These are phyloP conservation scores for Sporopachydermia lactativora DNA, from an alignment of 805 yeast species.

Conservation along the genomic window DNA sequence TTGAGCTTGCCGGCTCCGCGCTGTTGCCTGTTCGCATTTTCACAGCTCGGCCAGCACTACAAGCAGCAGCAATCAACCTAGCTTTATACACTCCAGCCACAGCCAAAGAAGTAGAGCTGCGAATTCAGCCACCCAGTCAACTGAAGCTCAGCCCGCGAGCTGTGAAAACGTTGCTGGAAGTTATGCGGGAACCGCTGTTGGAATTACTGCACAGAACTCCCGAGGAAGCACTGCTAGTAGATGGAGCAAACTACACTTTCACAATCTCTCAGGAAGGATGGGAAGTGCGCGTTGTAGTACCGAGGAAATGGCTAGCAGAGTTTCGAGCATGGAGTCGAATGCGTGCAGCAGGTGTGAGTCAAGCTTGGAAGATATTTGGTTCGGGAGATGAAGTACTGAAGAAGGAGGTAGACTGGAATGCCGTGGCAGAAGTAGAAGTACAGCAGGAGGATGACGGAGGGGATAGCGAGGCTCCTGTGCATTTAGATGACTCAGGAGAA, in stretches of 20 bases:
- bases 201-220: background rate
- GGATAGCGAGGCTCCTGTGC: background rate
- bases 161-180: background rate
- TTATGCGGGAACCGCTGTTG: background rate
- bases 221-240: background rate
- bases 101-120: background rate
- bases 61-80: background rate
- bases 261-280: background rate
- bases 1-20: background rate
- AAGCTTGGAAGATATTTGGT: background rate
- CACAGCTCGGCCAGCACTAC: background rate
- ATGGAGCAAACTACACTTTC: background rate
- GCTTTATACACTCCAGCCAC: background rate
- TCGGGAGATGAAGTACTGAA: background rate
- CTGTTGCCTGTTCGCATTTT: background rate
- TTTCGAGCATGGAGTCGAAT: background rate
- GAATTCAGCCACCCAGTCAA: background rate
- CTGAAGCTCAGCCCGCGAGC: background rate
- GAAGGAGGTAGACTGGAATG: background rate
- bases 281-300: background rate
- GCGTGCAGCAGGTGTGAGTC: background rate
- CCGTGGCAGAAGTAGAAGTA: background rate
- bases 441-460: background rate
- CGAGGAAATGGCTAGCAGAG: background rate
- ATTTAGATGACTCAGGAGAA: background rate